phyloP scores from a whole-genome alignment of 2,329 filamentous ascomycete genomes.

The Seiridium cupressi region DNA sequence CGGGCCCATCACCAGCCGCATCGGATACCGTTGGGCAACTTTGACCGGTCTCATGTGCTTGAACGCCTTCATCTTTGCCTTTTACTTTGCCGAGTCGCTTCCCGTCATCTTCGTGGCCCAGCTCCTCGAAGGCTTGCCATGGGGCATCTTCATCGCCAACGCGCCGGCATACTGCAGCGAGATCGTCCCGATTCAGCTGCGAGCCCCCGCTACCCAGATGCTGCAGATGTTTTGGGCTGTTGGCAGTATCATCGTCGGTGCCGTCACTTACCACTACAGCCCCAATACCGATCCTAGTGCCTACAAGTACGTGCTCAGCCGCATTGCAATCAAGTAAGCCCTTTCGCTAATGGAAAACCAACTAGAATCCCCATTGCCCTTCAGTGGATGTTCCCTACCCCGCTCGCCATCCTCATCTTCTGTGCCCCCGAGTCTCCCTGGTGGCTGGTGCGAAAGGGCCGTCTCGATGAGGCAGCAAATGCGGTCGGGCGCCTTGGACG shows the following conservation, averaged over 20 bases:
- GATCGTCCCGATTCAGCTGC: constrained; percentile 56
- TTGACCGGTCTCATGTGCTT: constrained; percentile 23
- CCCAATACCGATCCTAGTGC: constrained; percentile 48
- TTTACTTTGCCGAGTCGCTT: constrained; percentile 22
- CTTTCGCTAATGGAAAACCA: constrained; percentile 29
- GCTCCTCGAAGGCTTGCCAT: constrained; percentile 27
- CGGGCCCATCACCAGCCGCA: constrained; percentile 56
- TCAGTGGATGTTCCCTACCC: constrained; percentile 18
- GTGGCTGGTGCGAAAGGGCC: constrained; percentile 10
- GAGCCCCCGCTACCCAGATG: constrained; percentile 43
- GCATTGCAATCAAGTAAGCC: not conserved
- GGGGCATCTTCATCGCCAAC: constrained; percentile 30
- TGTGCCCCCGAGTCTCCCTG: constrained; percentile 9
- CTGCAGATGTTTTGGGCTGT: constrained; percentile 47
- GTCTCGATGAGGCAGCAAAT: constrained; percentile 22
- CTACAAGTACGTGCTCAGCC: constrained; percentile 39
- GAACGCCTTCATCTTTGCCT: constrained; percentile 28
- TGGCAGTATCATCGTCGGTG: constrained; percentile 58
- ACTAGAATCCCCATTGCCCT: constrained; percentile 24
- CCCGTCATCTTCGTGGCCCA: constrained; percentile 24
- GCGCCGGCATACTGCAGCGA: constrained; percentile 46
- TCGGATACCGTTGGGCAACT: constrained; percentile 34
- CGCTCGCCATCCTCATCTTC: constrained; percentile 4
- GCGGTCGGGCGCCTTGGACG: constrained; percentile 49
- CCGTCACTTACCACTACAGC: constrained; percentile 54